Base-by-base conservation (phyloP, 2,329 filamentous ascomycete genomes). In the Byssothecium circinans region DNA sequence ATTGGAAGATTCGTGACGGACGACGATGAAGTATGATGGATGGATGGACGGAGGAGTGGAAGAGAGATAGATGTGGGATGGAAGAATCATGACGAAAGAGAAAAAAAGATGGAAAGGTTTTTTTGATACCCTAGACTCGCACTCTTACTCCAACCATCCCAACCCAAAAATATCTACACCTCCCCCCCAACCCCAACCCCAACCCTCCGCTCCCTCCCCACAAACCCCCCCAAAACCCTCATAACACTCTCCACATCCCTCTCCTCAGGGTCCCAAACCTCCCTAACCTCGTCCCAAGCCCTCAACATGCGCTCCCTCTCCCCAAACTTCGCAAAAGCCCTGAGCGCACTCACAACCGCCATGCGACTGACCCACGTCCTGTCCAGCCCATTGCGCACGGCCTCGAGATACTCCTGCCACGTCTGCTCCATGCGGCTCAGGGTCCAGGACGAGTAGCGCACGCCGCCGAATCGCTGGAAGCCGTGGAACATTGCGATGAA, bases 401-500 rank as follows among this genome's bases (percentile, higher is more conserved):
- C 54, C 14, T 53, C 39, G 1, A 70, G 42, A 34, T 62, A 69
- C 34, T 67, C 53, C 0, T n/a, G 37, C 65, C 64, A 70, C 5
- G 62, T 36, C 15, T 54, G 54, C 43, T 86, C 79, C 2, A 97
- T 79, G n/a, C 84, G 80, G 54, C 80, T 71, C 23, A 77, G 74
- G 22, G 83, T 89, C 92, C 94, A 99, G 11, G 82, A 78, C 0
- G 85, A 84, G 53, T 84, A 75, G 19, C 76, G 73, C 15, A 79
- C 70, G 20, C 83, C 84, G 10, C 91, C 92, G 62, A 96, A 86
- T 2, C 75, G 69, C 25, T 80, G 78, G 64, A 97, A 99, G 0
- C 88, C 91, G 60, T 89, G 86, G 72, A 97, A 88, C 3, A 97
- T 76, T 7, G 87, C 80, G 30, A 94, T 76, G 62, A 92, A 96